phyloP scores from a whole-genome alignment of 129 eudicot genomes.

The Cynara cardunculus region DNA sequence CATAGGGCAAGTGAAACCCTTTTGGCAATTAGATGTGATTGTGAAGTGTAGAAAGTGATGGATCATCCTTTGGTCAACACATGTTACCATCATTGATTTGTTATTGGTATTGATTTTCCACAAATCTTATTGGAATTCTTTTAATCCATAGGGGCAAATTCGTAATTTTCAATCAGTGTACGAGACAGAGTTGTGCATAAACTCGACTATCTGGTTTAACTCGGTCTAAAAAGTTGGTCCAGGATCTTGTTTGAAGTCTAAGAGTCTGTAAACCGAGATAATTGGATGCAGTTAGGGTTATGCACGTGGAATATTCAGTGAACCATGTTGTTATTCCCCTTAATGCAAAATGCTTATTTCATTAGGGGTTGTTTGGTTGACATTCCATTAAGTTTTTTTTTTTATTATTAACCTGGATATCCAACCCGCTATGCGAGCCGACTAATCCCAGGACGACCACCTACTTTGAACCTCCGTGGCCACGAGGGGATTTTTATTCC shows the following conservation, averaged over 20 bases:
- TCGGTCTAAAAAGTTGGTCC: not conserved
- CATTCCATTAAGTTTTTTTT: too few relatives aligned
- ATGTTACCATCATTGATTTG: not conserved
- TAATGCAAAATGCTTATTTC: not conserved
- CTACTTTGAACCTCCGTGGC: too few relatives aligned
- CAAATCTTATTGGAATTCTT: not conserved
- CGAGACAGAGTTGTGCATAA: too few relatives aligned
- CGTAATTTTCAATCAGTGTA: not conserved
- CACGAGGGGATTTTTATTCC: too few relatives aligned
- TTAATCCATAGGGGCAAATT: not conserved
- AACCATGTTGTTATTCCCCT: not conserved
- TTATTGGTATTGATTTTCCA: not conserved
- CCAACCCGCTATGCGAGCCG: too few relatives aligned
- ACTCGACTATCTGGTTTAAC: not conserved
- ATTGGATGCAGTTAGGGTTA: not conserved
- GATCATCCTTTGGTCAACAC: not conserved
- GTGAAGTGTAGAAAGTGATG: constrained; percentile 17
- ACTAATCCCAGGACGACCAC: too few relatives aligned
- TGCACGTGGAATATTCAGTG: not conserved
- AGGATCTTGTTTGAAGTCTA: not conserved
- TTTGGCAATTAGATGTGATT: constrained; percentile 19
- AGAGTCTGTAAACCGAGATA: not conserved
- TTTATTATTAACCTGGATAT: too few relatives aligned
- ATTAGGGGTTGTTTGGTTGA: too few relatives aligned
- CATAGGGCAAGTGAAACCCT: constrained; percentile 27